These are phyloP conservation scores for Paracoccidioides brasiliensis DNA, from an alignment of 2,329 filamentous ascomycete genomes.

Conservation along the genomic window DNA sequence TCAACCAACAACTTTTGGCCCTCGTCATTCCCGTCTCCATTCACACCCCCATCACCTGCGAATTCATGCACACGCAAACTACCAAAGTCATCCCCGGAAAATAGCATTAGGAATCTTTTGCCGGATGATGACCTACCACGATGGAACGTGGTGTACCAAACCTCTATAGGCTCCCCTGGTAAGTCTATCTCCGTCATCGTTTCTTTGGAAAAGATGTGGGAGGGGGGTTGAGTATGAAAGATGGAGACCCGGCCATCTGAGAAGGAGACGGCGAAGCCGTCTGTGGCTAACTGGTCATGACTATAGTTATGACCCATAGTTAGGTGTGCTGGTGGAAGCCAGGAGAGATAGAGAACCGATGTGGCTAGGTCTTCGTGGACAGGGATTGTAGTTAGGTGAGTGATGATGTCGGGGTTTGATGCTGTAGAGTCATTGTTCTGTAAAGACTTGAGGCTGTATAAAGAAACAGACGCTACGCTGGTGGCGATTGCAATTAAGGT, in stretches of 20 bases:
- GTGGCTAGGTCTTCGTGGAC: slow-evolving; percentile 42
- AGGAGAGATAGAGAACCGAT: slow-evolving; percentile 60
- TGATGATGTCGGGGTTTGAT: slow-evolving; percentile 15
- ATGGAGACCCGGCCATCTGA: slow-evolving; percentile 53
- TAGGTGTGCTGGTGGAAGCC: slow-evolving; percentile 42
- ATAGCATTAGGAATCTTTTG: slow-evolving; percentile 17
- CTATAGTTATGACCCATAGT: slow-evolving; percentile 13
- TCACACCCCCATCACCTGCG: slow-evolving; percentile 1
- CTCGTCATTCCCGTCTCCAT: slow-evolving; percentile 6
- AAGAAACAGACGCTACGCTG: slow-evolving; percentile 46
- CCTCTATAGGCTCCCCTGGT: slow-evolving; percentile 33
- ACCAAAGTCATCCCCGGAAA: slow-evolving; percentile 30
- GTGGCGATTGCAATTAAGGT: slow-evolving; percentile 60
- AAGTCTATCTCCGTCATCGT: slow-evolving; percentile 62
- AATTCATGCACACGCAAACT: slow-evolving; percentile 23
- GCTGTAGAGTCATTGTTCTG: slow-evolving; percentile 2
- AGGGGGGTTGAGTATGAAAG: slow-evolving; percentile 34
- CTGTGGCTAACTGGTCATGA: slow-evolving; percentile 11
- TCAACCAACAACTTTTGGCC: slow-evolving; percentile 3
- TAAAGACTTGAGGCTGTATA: slow-evolving; percentile 23
- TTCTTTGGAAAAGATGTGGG: slow-evolving; percentile 19
- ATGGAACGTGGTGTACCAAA: slow-evolving; percentile 26
- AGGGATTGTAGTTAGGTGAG: slow-evolving; percentile 31
- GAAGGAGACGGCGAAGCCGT: slow-evolving; percentile 56
- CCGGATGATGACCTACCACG: not conserved